Evolutionary conservation across 1,139 yeast genomes (phyloP).

Genomic region (Debaryomyces coudertii): DNA sequence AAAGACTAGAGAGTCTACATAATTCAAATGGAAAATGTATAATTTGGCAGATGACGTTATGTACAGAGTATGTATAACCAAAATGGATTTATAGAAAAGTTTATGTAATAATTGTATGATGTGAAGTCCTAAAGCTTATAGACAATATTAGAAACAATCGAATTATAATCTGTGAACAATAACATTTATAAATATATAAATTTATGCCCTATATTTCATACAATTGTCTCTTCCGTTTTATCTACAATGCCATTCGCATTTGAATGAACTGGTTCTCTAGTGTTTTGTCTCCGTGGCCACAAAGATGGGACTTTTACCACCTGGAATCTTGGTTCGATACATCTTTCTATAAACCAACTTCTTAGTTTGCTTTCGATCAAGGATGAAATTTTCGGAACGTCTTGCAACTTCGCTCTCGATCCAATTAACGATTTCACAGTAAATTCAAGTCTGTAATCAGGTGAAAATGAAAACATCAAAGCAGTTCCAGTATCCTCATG

Average conservation of each 20-base stretch:
- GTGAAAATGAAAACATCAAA: slow-evolving; percentile 84
- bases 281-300: slow-evolving; percentile 87
- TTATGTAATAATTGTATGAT: too few species aligned
- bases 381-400: slow-evolving; percentile 88
- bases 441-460: slow-evolving; percentile 87
- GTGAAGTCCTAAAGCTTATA: background rate
- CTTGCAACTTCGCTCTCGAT: slow-evolving; percentile 86
- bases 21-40: background rate
- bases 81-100: slow-evolving; percentile 1
- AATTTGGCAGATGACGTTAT: background rate
- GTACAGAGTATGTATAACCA: background rate
- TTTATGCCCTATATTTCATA: background rate
- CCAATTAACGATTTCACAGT: slow-evolving; percentile 87
- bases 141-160: background rate
- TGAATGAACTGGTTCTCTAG: slow-evolving; percentile 42
- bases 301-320: slow-evolving; percentile 80
- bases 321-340: slow-evolving; percentile 92
- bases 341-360: slow-evolving; percentile 88
- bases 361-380: slow-evolving; percentile 80
- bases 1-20: background rate
- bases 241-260: slow-evolving; percentile 19
- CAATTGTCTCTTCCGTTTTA: slow-evolving; percentile 13
- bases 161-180: too few species aligned
- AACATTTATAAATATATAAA: too few species aligned
- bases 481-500: slow-evolving; percentile 56